Evolutionary conservation across 2,329 filamentous ascomycete genomes (phyloP).

Genomic region (Gaeumannomyces sp.): DNA sequence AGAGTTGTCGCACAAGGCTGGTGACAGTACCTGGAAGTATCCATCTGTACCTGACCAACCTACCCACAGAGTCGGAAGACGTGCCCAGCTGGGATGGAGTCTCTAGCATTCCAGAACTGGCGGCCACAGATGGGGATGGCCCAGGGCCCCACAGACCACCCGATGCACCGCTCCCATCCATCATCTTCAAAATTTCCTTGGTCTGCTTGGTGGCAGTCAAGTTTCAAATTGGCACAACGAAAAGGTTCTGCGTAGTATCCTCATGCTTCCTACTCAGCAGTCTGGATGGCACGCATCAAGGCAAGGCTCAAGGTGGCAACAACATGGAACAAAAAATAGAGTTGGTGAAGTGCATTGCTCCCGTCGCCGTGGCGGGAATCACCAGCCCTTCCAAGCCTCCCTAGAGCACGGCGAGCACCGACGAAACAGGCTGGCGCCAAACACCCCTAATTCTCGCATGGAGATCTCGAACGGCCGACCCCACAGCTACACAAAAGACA

Average conservation of each 20-base stretch:
- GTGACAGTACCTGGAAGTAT: background rate
- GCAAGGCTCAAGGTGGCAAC: too few relatives aligned
- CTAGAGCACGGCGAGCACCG: too few relatives aligned
- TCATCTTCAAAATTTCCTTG: background rate
- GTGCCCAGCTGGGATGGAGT: background rate
- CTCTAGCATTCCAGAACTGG: background rate
- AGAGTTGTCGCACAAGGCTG: background rate
- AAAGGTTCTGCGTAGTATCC: background rate
- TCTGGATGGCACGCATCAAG: too few relatives aligned
- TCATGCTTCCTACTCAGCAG: background rate
- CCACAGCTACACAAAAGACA: background rate
- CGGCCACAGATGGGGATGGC: background rate
- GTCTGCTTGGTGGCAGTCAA: too few relatives aligned
- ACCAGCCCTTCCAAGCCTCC: background rate
- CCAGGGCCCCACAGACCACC: background rate
- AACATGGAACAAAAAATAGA: background rate
- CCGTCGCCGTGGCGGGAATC: too few relatives aligned
- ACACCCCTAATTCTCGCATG: background rate
- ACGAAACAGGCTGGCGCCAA: too few relatives aligned
- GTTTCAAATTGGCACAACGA: too few relatives aligned
- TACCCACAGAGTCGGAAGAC: too few relatives aligned
- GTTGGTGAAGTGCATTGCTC: background rate
- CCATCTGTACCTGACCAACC: too few relatives aligned
- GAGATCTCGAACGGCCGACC: background rate
- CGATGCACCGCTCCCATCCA: background rate